A percentile compares a stretch with the other conserved stretches of the same genome.
phyloP scores from a whole-genome alignment of 495 filamentous ascomycete genomes.

The Pyrenula massariospora region DNA sequence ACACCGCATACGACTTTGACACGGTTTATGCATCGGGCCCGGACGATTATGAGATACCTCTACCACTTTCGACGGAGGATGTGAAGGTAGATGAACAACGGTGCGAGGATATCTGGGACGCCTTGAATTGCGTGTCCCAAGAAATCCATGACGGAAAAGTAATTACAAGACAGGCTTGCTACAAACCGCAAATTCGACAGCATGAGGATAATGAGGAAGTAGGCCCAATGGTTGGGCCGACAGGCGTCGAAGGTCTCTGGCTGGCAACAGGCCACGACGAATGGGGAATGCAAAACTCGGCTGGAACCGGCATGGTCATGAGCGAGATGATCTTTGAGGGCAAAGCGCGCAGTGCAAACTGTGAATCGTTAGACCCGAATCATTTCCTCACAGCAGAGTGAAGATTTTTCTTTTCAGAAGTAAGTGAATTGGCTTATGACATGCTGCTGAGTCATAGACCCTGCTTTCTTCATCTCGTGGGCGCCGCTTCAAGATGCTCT shows the following conservation, averaged over 20 bases:
- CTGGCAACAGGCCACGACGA: constrained; percentile 7
- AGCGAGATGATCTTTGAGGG: constrained; percentile 8
- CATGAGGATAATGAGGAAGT: constrained; percentile 5
- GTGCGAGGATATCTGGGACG: constrained; percentile 1
- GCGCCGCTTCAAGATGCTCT: no score
- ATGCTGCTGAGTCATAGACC: no score
- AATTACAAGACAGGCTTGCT: constrained; percentile 7
- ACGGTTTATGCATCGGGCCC: constrained; percentile 6
- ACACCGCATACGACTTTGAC: constrained; percentile 3
- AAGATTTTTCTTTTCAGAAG: no score
- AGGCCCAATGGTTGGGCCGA: constrained; percentile 5
- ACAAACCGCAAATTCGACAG: constrained; percentile 6
- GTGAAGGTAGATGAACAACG: constrained; percentile 4
- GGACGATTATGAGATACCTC: constrained; percentile 5
- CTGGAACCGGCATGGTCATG: constrained; percentile 4
- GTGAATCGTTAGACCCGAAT: constrained; percentile 4
- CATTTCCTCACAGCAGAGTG: no score
- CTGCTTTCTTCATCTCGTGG: no score
- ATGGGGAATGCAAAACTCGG: constrained; percentile 6
- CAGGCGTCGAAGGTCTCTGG: constrained; percentile 4
- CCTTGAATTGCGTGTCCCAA: constrained; percentile 1
- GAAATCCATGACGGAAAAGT: constrained; percentile 1
- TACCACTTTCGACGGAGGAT: not conserved
- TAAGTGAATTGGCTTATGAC: no score
- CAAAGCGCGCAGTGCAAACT: constrained; percentile 4